phyloP scores from a whole-genome alignment of 805 yeast genomes.

The Saturnispora hagleri region DNA sequence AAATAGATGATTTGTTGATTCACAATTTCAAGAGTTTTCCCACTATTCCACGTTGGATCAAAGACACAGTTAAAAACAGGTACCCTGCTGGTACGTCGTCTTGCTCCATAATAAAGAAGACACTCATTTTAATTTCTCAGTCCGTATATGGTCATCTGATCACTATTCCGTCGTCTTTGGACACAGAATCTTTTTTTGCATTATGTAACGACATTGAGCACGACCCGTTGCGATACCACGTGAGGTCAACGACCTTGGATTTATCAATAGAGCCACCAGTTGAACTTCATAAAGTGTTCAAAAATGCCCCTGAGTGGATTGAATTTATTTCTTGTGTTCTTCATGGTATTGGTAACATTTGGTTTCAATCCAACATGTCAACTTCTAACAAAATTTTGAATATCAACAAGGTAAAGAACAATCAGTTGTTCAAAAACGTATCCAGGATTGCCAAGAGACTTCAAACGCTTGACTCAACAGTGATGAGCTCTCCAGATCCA shows the following conservation, averaged over 20 bases:
- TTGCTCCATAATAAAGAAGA: slow-evolving; percentile 33
- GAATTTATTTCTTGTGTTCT: slow-evolving; percentile 16
- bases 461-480: slow-evolving; percentile 2
- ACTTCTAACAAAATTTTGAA: slow-evolving; percentile 18
- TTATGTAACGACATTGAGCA: slow-evolving; percentile 37
- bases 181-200: slow-evolving; percentile 28
- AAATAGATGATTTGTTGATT: slow-evolving; percentile 25
- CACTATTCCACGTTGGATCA: slow-evolving; percentile 32
- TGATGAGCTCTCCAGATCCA: not conserved
- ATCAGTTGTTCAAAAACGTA: slow-evolving; percentile 6
- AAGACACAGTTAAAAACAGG: slow-evolving; percentile 32
- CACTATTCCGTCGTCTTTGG: slow-evolving; percentile 26
- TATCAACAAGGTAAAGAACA: slow-evolving; percentile 11
- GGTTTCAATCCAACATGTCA: slow-evolving; percentile 7
- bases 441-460: slow-evolving; percentile 7
- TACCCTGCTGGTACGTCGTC: slow-evolving; percentile 48
- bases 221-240: slow-evolving; percentile 41
- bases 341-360: slow-evolving; percentile 18
- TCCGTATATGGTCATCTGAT: slow-evolving; percentile 31
- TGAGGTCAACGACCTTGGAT: slow-evolving; percentile 25
- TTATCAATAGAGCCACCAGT: slow-evolving; percentile 16
- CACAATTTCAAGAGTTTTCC: slow-evolving; percentile 34
- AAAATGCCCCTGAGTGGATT: slow-evolving; percentile 11
- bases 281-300: slow-evolving; percentile 11
- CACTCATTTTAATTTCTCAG: slow-evolving; percentile 29